phyloP scores from a whole-genome alignment of 148 eudicot genomes.

The Nepenthes gracilis region DNA sequence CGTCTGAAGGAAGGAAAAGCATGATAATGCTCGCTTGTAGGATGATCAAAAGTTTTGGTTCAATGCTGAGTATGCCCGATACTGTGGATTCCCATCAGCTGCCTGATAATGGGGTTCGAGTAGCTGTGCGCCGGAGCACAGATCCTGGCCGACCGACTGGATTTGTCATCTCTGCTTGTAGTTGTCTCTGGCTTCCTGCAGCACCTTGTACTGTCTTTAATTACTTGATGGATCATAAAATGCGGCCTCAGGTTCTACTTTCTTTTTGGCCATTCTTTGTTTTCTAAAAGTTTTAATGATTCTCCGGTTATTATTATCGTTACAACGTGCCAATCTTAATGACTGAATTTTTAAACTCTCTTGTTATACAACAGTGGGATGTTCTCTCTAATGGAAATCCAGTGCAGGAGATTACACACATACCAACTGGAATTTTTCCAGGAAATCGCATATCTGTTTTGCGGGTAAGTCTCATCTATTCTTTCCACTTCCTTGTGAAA shows the following conservation, averaged over 20 bases:
- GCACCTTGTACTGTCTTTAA: constrained; percentile 20
- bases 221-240: constrained; percentile 27
- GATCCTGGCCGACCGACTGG: constrained; percentile 20
- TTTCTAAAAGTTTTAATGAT: too few species aligned
- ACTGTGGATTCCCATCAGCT: constrained; percentile 5
- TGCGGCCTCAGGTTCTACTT: constrained; percentile 28
- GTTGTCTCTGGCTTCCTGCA: constrained; percentile 45
- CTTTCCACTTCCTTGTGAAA: too few species aligned
- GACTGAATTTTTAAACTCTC: neutral
- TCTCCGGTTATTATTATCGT: too few species aligned
- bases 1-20: constrained; percentile 28
- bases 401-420: constrained; percentile 17
- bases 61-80: constrained; percentile 16
- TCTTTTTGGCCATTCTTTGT: neutral
- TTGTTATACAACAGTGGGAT: constrained; percentile 34
- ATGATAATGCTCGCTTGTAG: constrained; percentile 32
- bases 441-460: constrained; percentile 37
- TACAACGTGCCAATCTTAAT: too few species aligned
- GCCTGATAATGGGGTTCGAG: constrained; percentile 10
- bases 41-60: constrained; percentile 35
- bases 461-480: constrained; percentile 20
- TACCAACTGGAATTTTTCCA: constrained; percentile 24
- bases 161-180: constrained; percentile 22
- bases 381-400: constrained; percentile 21
- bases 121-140: constrained; percentile 15